phyloP scores from a whole-genome alignment of 1,284 basidiomycete genomes.

The Hemileia vastatrix region DNA sequence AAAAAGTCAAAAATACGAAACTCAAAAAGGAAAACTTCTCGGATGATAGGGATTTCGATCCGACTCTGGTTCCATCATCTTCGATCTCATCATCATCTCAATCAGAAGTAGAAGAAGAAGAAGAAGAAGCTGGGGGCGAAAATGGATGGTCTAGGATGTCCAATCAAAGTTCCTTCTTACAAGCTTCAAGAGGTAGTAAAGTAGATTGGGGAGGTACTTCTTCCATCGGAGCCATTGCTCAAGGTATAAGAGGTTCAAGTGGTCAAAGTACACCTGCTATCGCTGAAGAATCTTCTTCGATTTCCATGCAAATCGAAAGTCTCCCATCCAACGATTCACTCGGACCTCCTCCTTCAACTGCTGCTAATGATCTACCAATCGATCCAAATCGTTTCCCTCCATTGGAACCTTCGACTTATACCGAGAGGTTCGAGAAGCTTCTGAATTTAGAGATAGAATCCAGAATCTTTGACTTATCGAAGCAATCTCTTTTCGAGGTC shows the following conservation, averaged over 20 bases:
- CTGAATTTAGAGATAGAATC: background rate
- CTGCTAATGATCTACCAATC: background rate
- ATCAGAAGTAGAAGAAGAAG: too few relatives aligned
- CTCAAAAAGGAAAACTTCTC: too few relatives aligned
- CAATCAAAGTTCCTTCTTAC: too few relatives aligned
- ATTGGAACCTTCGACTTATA: constrained; percentile 3
- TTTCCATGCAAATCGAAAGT: background rate
- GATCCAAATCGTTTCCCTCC: background rate
- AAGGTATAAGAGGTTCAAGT: background rate
- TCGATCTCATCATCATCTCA: too few relatives aligned
- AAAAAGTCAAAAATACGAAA: too few relatives aligned
- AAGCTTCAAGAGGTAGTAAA: background rate
- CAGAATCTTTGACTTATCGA: background rate
- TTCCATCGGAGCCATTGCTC: background rate
- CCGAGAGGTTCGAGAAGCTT: background rate
- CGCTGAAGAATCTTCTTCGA: background rate
- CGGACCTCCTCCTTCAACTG: background rate
- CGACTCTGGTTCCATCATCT: too few relatives aligned
- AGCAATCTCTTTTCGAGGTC: constrained; percentile 3
- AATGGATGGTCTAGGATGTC: too few relatives aligned
- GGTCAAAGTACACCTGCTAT: background rate
- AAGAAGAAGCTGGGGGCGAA: too few relatives aligned
- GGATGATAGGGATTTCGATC: too few relatives aligned
- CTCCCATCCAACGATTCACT: background rate
- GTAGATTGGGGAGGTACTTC: background rate